phyloP scores from a whole-genome alignment of 306 rosid genomes.

The Glycine latifolia region DNA sequence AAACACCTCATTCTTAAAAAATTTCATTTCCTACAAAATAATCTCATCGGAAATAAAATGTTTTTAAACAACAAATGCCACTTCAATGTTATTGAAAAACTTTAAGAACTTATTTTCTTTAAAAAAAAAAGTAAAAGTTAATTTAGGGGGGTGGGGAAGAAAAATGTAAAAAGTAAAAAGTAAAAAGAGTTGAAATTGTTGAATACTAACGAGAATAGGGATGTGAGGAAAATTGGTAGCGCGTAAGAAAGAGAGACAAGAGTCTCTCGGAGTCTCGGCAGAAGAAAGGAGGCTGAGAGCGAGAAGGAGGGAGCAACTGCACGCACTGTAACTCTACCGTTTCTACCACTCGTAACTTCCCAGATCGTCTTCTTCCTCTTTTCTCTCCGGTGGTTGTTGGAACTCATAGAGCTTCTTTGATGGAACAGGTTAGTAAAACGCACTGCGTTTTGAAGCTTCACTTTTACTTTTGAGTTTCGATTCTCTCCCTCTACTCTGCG shows the following conservation, averaged over 20 bases:
- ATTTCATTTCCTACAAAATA: too few species aligned
- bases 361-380: constrained; percentile 38
- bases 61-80: too few species aligned
- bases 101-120: too few species aligned
- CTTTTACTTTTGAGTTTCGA: background rate
- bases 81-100: background rate
- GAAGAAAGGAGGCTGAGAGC: constrained; percentile 28
- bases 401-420: constrained; percentile 35
- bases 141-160: background rate
- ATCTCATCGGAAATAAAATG: too few species aligned
- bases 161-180: background rate
- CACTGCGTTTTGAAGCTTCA: constrained; percentile 38
- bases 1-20: too few species aligned
- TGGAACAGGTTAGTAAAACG: constrained; percentile 56
- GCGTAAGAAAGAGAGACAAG: background rate
- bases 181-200: background rate
- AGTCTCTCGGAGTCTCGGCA: constrained; percentile 8
- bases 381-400: background rate
- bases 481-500: constrained; percentile 10
- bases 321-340: constrained; percentile 5
- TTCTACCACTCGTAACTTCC: constrained; percentile 7
- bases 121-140: background rate
- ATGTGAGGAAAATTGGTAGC: background rate
- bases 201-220: background rate
- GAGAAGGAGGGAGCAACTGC: constrained; percentile 8